A percentile compares a stretch with the other conserved stretches of the same genome.
Conservation (phyloP, 2,329 filamentous ascomycete genomes). For the Fusarium sublunatum region DNA sequence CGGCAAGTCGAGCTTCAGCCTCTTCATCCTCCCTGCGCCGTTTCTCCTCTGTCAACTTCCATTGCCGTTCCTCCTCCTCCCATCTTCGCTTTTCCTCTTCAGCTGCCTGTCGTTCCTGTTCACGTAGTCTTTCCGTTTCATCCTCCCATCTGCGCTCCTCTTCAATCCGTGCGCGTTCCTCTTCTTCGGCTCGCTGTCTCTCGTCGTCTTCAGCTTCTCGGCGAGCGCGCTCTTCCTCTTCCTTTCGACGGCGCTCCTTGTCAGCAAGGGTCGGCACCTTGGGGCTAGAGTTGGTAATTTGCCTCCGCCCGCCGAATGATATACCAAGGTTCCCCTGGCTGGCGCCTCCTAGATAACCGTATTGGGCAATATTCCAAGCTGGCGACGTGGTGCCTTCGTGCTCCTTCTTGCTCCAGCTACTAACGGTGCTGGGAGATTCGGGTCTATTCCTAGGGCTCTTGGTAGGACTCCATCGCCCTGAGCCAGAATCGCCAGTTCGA, state of each 20-base stretch:
- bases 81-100: constrained; percentile 78
- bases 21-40: constrained; percentile 78
- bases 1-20: constrained; percentile 72
- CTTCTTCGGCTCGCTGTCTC: constrained; percentile 64
- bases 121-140: constrained; percentile 69
- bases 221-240: constrained; percentile 70
- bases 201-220: constrained; percentile 65
- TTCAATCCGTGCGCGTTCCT: constrained; percentile 70
- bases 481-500: constrained; percentile 64
- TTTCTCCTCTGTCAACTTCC: constrained; percentile 80
- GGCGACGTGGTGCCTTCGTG: constrained; percentile 85
- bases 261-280: constrained; percentile 83
- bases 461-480: constrained; percentile 70
- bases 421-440: constrained; percentile 69
- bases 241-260: constrained; percentile 76
- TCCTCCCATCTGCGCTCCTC: constrained; percentile 76
- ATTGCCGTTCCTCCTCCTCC: constrained; percentile 81
- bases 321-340: constrained; percentile 96
- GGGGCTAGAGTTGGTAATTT: constrained; percentile 88
- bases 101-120: constrained; percentile 69
- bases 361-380: constrained; percentile 98
- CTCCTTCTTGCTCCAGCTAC: constrained; percentile 88
- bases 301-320: constrained; percentile 87
- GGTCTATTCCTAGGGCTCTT: constrained; percentile 68
- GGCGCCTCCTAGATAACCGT: constrained; percentile 97